phyloP scores from a whole-genome alignment of 306 rosid genomes.

The Begonia masoniana region DNA sequence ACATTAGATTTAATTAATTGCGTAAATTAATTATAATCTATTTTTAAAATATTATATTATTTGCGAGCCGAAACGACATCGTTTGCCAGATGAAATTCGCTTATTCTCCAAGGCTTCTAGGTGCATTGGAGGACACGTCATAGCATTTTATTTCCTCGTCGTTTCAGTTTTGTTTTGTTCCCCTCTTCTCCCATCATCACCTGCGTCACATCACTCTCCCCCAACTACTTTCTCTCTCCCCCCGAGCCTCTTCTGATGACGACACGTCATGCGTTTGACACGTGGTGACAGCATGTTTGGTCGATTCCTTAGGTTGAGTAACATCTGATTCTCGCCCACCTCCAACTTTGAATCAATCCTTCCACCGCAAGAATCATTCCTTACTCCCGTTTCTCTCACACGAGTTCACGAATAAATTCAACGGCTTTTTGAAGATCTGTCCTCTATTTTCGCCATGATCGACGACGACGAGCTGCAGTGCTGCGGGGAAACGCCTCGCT shows the following conservation, averaged over 20 bases:
- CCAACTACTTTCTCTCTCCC: not conserved
- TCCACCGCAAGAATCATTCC: no score
- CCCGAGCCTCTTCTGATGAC: not conserved
- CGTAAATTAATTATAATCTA: not conserved
- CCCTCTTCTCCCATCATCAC: not conserved
- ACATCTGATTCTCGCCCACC: no score
- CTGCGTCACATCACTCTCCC: not conserved
- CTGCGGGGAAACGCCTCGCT: not conserved
- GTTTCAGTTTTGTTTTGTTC: not conserved
- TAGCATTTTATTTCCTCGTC: not conserved
- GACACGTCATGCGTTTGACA: not conserved
- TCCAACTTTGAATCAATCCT: no score
- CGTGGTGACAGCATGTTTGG: not conserved
- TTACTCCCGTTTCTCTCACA: not conserved
- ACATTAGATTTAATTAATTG: no score
- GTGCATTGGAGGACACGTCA: not conserved
- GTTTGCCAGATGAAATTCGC: not conserved
- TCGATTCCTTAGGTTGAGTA: no score
- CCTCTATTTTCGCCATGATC: slow-evolving; percentile 20
- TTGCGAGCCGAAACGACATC: not conserved
- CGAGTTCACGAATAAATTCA: not conserved
- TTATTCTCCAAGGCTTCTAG: slow-evolving; percentile 20
- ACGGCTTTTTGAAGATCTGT: not conserved
- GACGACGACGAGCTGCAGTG: slow-evolving; percentile 1
- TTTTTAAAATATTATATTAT: not conserved